Evolutionary conservation across 169 alveolate species (phyloP), one percentile per base, ranked within the genome.

Genomic region (Plasmodium vivax): DNA sequence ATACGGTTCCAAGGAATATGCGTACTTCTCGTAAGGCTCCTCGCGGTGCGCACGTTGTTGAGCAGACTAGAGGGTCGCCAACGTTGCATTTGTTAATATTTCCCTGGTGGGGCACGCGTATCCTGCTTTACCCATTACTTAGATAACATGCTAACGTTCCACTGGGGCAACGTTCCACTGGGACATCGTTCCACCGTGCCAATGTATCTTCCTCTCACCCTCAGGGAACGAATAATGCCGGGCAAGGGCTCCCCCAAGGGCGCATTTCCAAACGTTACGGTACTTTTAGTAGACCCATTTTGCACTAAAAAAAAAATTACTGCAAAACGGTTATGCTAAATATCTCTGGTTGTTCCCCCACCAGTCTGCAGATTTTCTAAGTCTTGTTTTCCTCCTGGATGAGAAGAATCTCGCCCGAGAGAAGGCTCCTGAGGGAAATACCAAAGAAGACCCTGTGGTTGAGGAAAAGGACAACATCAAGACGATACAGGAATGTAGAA

Each of bases 401-500:
- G 92, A 84, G 75, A 54, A 27, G 41, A 84, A 84, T 45, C 47
- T 23, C n/a, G 56, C 14, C 51, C 47, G 9, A 43, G 45, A 27
- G 27, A 45, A 41, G 8, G 43, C 32, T 41, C 5, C 71, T 84
- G 68, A 34, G n/a, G 56, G 71, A 2, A 41, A 7, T 9, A 38
- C 47, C 9, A 38, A 72, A 6, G 84, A 71, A 9, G 83, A 71
- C 5, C 16, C 45, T 34, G 47, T n/a, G 12, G 9, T n/a, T 30
- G 83, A 38, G 34, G 81, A 43, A 71, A 84, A 41, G 32, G 92
- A 45, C 32, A 36, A 84, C 7, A n/a, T 43, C n/a, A 71, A 84
- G 75, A 84, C 56, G 75, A 84, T 84, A 47, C 92, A 84, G 47
- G 92, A 84, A 16, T 84, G 77, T 41, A 84, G 92, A 43, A 68